phyloP scores from a whole-genome alignment of 768 basidiomycete species.

The Boletales sp. region DNA sequence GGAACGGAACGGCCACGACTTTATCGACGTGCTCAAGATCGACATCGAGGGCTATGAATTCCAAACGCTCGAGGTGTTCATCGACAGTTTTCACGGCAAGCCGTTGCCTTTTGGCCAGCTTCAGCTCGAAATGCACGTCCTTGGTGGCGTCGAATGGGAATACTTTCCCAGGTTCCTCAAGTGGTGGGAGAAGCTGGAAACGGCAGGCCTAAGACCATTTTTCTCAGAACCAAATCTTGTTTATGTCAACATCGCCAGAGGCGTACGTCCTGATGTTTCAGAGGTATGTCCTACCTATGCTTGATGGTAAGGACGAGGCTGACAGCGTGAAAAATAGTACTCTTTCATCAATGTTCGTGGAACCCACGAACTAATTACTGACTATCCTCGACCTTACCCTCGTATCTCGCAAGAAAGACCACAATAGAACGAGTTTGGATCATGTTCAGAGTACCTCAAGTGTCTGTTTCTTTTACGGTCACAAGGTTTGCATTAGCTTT shows the following conservation, averaged over 20 bases:
- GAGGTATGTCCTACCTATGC: constrained; percentile 29
- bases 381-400: constrained; percentile 7
- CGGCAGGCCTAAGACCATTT: constrained; percentile 67
- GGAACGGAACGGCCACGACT: constrained; percentile 61
- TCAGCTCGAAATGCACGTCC: constrained; percentile 64
- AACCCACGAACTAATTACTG: constrained; percentile 36
- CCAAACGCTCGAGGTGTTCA: constrained; percentile 51
- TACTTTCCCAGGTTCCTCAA: constrained; percentile 53
- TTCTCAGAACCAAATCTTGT: constrained; percentile 59
- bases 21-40: constrained; percentile 70
- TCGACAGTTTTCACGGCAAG: constrained; percentile 36
- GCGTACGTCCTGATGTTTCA: constrained; percentile 36
- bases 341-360: constrained; percentile 51
- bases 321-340: constrained; percentile 32
- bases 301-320: neutral
- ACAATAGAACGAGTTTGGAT: no score
- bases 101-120: constrained; percentile 71
- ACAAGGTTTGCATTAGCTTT: no score
- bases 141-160: constrained; percentile 41
- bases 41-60: constrained; percentile 73
- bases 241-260: constrained; percentile 39
- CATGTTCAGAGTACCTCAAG: no score
- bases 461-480: no score
- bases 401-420: constrained; percentile 10
- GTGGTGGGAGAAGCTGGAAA: constrained; percentile 74